Base-by-base conservation (phyloP, 2,329 filamentous ascomycete genomes). In the Apiospora pterosperma region DNA sequence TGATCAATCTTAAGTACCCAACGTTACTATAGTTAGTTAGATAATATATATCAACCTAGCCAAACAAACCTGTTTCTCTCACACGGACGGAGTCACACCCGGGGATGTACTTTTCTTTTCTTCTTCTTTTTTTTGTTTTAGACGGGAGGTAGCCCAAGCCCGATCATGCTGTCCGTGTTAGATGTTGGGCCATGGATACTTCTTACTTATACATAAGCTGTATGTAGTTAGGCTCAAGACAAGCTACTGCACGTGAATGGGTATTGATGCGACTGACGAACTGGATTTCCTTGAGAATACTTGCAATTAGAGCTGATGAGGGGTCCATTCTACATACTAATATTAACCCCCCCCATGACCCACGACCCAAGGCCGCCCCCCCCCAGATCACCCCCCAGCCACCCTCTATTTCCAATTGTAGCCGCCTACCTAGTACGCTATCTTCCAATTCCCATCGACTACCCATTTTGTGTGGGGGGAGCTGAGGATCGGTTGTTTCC, bases 381-480 rank as follows among this genome's bases (percentile, higher is more conserved):
- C n/a, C n/a, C n/a, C n/a, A n/a, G n/a, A n/a, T n/a, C n/a, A n/a
- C n/a, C 28, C 48, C 48, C 48, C 48, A 55, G 48, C 48, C 48
- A 55, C 48, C 48, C 48, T 55, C 25, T 55, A 55, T 55, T 55
- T 55, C 16, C 48, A 55, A 31, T 21, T 34, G 48, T 55, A 55
- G 48, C 48, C 48, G 48, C 48, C 48, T 34, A n/a, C n/a, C n/a
- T n/a, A n/a, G n/a, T n/a, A 55, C 48, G 48, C 48, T 55, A 55
- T 55, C 48, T 12, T 55, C 48, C 28, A 55, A 55, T 55, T 55
- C 48, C 48, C 48, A 55, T 55, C 48, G 25, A 55, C 48, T 55
- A 55, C 48, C 28, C 48, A 55, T 55, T 55, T 55, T 55, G 48
- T 55, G 48, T 55, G 48, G 48, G 48, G 48, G 48, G 48, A 55